Evolutionary conservation across 305 asterid species (phyloP).

Genomic region (Andrographis paniculata): DNA sequence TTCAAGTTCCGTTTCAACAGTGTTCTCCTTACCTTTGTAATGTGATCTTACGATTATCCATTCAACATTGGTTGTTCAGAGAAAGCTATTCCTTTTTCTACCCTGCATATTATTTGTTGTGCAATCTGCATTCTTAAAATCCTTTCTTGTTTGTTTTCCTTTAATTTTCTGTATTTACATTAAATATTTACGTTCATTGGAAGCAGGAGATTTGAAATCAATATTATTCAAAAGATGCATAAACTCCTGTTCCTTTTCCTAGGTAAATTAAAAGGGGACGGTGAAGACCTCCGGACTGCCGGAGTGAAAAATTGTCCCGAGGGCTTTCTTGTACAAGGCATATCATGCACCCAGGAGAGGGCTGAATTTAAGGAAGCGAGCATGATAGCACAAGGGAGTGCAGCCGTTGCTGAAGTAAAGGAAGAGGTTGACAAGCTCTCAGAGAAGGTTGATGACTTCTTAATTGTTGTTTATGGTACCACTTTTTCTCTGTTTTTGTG

Average conservation of each 20-base stretch:
- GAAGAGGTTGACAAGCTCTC: constrained; percentile 63
- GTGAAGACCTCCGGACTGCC: constrained; percentile 47
- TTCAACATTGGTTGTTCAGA: not conserved
- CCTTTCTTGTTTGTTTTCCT: not conserved
- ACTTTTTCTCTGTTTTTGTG: no score
- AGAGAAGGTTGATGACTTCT: constrained; percentile 38
- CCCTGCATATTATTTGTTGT: not conserved
- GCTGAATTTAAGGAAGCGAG: constrained; percentile 26
- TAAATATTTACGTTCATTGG: not conserved
- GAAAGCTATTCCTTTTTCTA: not conserved
- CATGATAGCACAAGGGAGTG: constrained; percentile 49
- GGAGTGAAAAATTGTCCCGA: constrained; percentile 58
- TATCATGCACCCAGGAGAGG: constrained; percentile 13
- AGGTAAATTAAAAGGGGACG: constrained; percentile 56
- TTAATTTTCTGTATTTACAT: not conserved
- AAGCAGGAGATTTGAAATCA: constrained; percentile 66
- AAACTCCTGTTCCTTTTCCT: constrained; percentile 54
- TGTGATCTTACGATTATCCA: not conserved
- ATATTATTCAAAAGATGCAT: constrained; percentile 34
- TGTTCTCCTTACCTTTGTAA: not conserved
- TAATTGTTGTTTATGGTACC: not conserved
- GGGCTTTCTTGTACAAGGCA: constrained; percentile 41
- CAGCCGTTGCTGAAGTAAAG: constrained; percentile 55
- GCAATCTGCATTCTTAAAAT: not conserved
- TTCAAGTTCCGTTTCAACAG: not conserved